phyloP scores from a whole-genome alignment of 2,329 filamentous ascomycete genomes.

The Dactylella cylindrospora region DNA sequence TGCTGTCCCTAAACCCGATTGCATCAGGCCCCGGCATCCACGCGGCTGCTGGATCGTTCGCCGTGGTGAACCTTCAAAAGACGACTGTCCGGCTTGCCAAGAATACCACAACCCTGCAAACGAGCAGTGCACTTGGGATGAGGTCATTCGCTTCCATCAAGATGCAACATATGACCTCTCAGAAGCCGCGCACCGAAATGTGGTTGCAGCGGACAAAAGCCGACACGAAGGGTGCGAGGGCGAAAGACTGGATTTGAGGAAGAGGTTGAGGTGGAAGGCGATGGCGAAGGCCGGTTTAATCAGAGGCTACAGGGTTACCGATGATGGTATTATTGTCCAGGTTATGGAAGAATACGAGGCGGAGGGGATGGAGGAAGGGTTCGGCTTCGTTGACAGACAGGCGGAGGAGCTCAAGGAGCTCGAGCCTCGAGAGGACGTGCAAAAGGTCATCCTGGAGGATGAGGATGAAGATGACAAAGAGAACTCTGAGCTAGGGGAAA shows the following conservation, averaged over 20 bases:
- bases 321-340: constrained; percentile 6
- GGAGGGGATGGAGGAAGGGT: constrained; percentile 10
- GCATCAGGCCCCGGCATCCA: constrained; percentile 30
- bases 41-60: constrained; percentile 40
- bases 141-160: constrained; percentile 17
- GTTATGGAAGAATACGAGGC: constrained; percentile 6
- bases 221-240: constrained; percentile 20
- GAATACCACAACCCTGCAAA: constrained; percentile 15
- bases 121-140: constrained; percentile 23
- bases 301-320: constrained; percentile 16
- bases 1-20: constrained; percentile 11
- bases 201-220: constrained; percentile 11
- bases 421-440: neutral
- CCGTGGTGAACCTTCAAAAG: constrained; percentile 11
- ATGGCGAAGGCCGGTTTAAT: constrained; percentile 11
- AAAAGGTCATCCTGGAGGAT: neutral
- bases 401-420: neutral
- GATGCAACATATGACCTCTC: constrained; percentile 17
- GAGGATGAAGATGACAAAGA: neutral
- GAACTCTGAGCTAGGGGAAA: neutral
- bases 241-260: constrained; percentile 21
- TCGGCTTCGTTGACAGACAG: neutral
- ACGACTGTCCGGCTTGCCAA: constrained; percentile 18
- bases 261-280: constrained; percentile 10
- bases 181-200: constrained; percentile 13